Evolutionary conservation across 306 rosid genomes (phyloP).

Genomic region (Cucurbita moschata): DNA sequence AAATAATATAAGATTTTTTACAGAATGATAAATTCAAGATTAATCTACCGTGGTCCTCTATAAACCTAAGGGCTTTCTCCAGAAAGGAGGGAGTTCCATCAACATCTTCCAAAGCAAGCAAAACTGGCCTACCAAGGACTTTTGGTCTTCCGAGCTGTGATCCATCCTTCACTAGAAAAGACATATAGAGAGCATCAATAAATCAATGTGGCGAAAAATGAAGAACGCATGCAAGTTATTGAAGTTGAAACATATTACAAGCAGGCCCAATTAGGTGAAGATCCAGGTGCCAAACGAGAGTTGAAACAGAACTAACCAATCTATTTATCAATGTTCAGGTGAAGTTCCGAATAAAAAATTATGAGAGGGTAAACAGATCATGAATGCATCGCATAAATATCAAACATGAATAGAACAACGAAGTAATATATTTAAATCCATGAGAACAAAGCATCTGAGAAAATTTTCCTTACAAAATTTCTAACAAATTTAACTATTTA

Average conservation of each 20-base stretch:
- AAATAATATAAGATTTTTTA: not conserved
- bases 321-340: not conserved
- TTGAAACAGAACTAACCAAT: not conserved
- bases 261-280: not conserved
- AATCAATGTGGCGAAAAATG: constrained; percentile 6
- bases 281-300: not conserved
- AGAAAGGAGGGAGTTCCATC: constrained; percentile 92
- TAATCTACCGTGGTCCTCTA: constrained; percentile 68
- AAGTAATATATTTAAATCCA: not conserved
- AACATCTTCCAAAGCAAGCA: constrained; percentile 88
- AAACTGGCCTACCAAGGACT: constrained; percentile 70
- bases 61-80: constrained; percentile 77
- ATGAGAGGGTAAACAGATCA: not conserved
- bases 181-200: constrained; percentile 14
- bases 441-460: not conserved
- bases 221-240: constrained; percentile 10
- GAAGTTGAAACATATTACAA: constrained; percentile 15
- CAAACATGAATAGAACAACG: not conserved
- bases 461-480: not conserved
- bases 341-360: not conserved
- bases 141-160: constrained; percentile 31
- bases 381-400: not conserved
- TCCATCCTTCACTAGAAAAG: constrained; percentile 41
- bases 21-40: not conserved
- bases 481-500: not conserved